Evolutionary conservation across 345 rosid genomes (phyloP), one percentile per base, ranked within the genome.

Genomic region (Brassica rapa): DNA sequence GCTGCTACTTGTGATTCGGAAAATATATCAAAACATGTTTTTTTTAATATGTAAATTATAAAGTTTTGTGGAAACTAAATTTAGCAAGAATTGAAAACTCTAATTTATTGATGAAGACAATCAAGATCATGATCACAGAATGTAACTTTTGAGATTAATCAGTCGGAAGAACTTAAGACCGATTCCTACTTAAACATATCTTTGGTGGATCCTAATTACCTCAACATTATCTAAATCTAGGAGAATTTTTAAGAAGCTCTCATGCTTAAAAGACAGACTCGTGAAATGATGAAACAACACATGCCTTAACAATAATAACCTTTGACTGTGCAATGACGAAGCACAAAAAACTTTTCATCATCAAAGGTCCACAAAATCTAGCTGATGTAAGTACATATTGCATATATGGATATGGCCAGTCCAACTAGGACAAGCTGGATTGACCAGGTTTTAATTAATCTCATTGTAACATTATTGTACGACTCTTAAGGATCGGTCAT

Each of bases 371-470:
- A 75, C 41, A 56, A 75, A 55, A 66, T 55, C 66, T 74, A 35
- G 39, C 65, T 55, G 14, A 55, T 74, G 77, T 53, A 74, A 55
- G 71, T 65, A 74, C 53, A 51, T 14, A 49, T 8, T 64, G 55
- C 39, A 65, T 8, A 9, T 33, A 29, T 19, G 35, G 29, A 64
- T 12, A 19, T 51, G 35, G 35, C 51, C 1, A 49, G 33, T 63
- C 51, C 25, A 14, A 59, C 15, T 24, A 10, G n/a, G 10, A 10
- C 63, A 24, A 59, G 27, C 1, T 59, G 15, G 32, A 24, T 4
- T 59, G 63, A 59, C 32, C 32, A 1, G n/a, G 5, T 10, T 24
- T 59, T 59, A 10, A 23, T 23, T 19, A 19, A 19, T 19, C 19
- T 19, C 19, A 19, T 9, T 51, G 39, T n/a, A 33, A 74, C 11